Evolutionary conservation across 768 basidiomycete species (phyloP).

Genomic region (Piloderma croceum): DNA sequence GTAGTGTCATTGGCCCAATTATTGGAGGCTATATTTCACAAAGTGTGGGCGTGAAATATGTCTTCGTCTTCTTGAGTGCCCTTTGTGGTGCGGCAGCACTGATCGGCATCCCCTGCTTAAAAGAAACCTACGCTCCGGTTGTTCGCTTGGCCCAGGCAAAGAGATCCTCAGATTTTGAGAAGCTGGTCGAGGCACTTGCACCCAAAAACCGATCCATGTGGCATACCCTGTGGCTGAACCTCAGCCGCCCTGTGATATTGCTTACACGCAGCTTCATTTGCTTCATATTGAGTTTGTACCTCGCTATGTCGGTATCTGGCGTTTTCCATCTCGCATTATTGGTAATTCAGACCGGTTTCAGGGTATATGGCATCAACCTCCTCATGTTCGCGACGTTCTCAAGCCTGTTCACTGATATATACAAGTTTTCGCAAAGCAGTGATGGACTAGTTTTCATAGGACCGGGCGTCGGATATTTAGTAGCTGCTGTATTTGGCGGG

Average conservation of each 20-base stretch:
- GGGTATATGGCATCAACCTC: constrained; percentile 13
- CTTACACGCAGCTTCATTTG: constrained; percentile 55
- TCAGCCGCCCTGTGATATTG: constrained; percentile 50
- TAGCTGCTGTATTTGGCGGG: background rate
- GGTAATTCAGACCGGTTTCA: constrained; percentile 15
- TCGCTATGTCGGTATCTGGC: constrained; percentile 47
- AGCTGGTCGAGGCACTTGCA: constrained; percentile 17
- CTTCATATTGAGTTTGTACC: constrained; percentile 60
- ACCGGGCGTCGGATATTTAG: background rate
- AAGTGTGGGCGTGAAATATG: constrained; percentile 42
- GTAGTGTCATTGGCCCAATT: constrained; percentile 46
- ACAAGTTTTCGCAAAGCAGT: background rate
- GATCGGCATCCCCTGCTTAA: constrained; percentile 41
- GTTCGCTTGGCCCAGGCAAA: constrained; percentile 35
- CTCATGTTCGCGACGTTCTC: background rate
- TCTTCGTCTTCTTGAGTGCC: constrained; percentile 41
- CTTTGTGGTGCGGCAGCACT: constrained; percentile 31
- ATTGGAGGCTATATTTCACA: constrained; percentile 49
- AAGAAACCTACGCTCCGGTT: constrained; percentile 58
- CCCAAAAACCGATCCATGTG: constrained; percentile 17
- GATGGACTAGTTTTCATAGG: background rate
- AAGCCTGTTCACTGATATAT: background rate
- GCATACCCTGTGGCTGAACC: constrained; percentile 44
- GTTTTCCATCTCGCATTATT: background rate
- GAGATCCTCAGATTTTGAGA: constrained; percentile 30